phyloP scores from a whole-genome alignment of 1,139 yeast species.

The Kluyveromyces sp. region DNA sequence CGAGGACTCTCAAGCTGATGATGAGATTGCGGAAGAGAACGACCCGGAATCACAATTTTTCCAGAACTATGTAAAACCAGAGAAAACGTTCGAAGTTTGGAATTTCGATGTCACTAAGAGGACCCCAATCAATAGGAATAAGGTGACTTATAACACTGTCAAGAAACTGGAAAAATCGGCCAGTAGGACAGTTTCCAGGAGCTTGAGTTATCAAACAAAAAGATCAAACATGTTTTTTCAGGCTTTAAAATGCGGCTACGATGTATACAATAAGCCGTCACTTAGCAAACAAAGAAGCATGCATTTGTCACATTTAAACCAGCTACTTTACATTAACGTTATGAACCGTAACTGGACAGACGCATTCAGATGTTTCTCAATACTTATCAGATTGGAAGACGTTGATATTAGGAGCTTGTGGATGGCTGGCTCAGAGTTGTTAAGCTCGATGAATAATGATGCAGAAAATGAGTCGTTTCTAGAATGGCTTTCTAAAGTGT shows the following conservation, averaged over 20 bases:
- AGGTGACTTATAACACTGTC: conserved; percentile 16
- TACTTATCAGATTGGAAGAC: conserved; percentile 41
- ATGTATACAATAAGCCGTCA: conserved; percentile 10
- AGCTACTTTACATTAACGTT: conserved; percentile 35
- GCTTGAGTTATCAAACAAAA: conserved; percentile 19
- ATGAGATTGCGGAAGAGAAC: conserved; percentile 7
- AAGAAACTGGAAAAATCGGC: conserved; percentile 17
- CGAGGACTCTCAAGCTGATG: conserved; percentile 10
- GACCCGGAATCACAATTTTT: conserved; percentile 24
- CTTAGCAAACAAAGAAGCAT: conserved; percentile 16
- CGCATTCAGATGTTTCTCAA: conserved; percentile 47
- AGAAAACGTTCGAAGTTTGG: conserved; percentile 30
- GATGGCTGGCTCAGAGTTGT: conserved; percentile 50
- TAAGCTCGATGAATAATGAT: conserved; percentile 19
- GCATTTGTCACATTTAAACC: conserved; percentile 28
- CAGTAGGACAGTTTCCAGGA: conserved; percentile 12
- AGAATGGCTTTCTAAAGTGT: conserved; percentile 29
- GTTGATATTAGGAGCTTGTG: conserved; percentile 51
- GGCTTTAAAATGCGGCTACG: conserved; percentile 23
- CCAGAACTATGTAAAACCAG: conserved; percentile 24
- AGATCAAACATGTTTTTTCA: conserved; percentile 17
- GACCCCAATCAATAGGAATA: conserved; percentile 15
- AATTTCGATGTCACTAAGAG: conserved; percentile 15
- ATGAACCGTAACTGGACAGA: conserved; percentile 45
- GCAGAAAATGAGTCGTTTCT: conserved; percentile 23